Evolutionary conservation across 179 eudicot genomes (phyloP), one percentile per base, ranked within the genome.

Genomic region (Beta macrorhiza): DNA sequence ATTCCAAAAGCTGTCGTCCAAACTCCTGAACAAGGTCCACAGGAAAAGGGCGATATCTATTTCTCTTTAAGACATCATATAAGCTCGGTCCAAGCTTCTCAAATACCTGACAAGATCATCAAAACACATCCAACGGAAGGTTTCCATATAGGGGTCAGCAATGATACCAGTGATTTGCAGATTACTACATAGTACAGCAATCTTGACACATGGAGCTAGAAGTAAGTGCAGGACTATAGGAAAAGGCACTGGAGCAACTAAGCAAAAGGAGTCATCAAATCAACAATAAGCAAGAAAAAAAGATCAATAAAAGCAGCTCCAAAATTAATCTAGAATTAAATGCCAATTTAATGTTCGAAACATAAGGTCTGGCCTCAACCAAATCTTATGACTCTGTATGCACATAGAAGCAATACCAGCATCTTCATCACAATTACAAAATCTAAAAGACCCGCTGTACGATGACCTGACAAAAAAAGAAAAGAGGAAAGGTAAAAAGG

Each of bases 21-120:
- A 93, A 85, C 82, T 93, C 93, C n/a, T 95, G 97, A 83, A 91
- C 97, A 86, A 91, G 95, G 82, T 94, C 98, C 83, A 91, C 87
- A 85, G 93, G 95, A 67, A 93, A 89, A 82, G 97, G 87, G 82
- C 89, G 82, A 85, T 92, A 90, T 86, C 83, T 91, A 87, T 91
- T 94, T 84, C 87, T 90, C 91, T 86, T 87, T 83, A 93, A 87
- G 85, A 90, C 87, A 93, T 92, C 97, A 89, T 83, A 94, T 79
- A 94, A 89, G 86, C 98, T 94, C 82, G 95, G 97, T 85, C 98
- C 98, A 90, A 94, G 98, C 97, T 87, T 94, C 95, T 94, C 98
- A 94, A 94, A 94, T 75, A 94, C 97, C 98, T 94, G 95, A 84
- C 80, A 84, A 86, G 80, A 91, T 84, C 88, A 89, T 80, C 78